These are phyloP conservation scores for Lophiostoma macrostomum DNA, from an alignment of 495 filamentous ascomycete genomes.

Conservation along the genomic window DNA sequence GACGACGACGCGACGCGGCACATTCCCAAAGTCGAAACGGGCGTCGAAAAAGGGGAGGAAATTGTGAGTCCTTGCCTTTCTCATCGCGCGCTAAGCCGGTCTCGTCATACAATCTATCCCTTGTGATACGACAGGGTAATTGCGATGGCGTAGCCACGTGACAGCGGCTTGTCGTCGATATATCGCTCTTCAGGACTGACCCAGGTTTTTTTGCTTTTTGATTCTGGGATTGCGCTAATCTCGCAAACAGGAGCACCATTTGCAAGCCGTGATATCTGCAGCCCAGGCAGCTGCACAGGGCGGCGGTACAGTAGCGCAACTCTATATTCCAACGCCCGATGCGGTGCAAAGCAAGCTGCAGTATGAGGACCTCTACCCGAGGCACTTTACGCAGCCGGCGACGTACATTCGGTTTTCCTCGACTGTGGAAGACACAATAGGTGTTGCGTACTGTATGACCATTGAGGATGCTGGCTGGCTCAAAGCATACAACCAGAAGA, in stretches of 20 bases:
- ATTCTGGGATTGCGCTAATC: constrained; percentile 1
- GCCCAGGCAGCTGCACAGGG: constrained; percentile 57
- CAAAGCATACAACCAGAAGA: constrained; percentile 76
- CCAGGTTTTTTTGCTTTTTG: neutral
- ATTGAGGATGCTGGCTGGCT: constrained; percentile 84
- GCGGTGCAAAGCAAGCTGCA: constrained; percentile 67
- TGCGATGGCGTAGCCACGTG: no score
- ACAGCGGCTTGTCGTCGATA: neutral
- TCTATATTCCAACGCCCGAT: constrained; percentile 85
- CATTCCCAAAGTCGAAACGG: constrained; percentile 84
- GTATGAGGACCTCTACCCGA: constrained; percentile 86
- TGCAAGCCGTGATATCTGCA: constrained; percentile 85
- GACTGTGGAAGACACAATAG: constrained; percentile 90
- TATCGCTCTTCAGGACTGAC: neutral
- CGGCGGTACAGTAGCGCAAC: constrained; percentile 67
- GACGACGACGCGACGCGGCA: constrained; percentile 65
- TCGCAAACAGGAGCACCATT: constrained; percentile 88
- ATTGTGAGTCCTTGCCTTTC: constrained; percentile 70
- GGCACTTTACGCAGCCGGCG: constrained; percentile 72
- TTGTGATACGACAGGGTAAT: neutral
- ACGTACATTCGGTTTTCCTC: constrained; percentile 98
- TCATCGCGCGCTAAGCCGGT: constrained; percentile 42
- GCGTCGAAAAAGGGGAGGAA: constrained; percentile 95
- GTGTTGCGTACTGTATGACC: constrained; percentile 87
- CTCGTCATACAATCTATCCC: constrained; percentile 8